Base-by-base conservation (phyloP, 768 basidiomycete genomes). In the Suillus fuscotomentosus region DNA sequence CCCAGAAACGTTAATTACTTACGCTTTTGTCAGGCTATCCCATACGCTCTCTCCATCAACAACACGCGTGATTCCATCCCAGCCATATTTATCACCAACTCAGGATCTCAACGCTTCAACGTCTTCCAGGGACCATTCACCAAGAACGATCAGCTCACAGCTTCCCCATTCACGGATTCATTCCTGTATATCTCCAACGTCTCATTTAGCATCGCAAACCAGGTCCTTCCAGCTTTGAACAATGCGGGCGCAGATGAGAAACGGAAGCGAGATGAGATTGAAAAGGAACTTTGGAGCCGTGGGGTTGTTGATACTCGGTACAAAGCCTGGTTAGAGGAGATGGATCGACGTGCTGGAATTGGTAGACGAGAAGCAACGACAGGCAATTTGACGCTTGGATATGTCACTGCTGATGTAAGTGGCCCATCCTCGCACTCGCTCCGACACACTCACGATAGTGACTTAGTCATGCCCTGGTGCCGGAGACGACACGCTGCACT, bases 141-240 rank as follows among this genome's bases (percentile, higher is more conserved):
- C 38, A 86, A 86, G 73, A 91, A 94, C 72, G 92, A 95, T 73
- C 88, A 92, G 68, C 82, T 94, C 53, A 90, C 90, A 0, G 84
- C 85, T 2, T 87, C 85, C 7, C 91, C 93, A 0, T 95, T 90
- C 71, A 73, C 77, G 0, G 86, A 93, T 70, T 65, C 78, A 10
- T 91, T 92, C 79, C 65, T 84, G 24, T 92, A 81, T 74, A 82
- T 93, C 63, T 76, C 87, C 6, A 76, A 83, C 51, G 78, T 93
- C 42, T 73, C 82, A 0, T 73, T 84, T 17, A 71, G 76, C 31
- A 72, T 84, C 39, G 91, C 88, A 5, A 82, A 77, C 15, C 72
- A 81, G 65, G 83, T 90, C 0, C 75, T 91, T 3, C 79, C 84
- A 0, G 69, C 77, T 13, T 73, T 91, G 63, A 89, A 90, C 71